These are phyloP conservation scores for Aspergillus persii DNA, from an alignment of 2,329 filamentous ascomycete genomes.

Conservation along the genomic window DNA sequence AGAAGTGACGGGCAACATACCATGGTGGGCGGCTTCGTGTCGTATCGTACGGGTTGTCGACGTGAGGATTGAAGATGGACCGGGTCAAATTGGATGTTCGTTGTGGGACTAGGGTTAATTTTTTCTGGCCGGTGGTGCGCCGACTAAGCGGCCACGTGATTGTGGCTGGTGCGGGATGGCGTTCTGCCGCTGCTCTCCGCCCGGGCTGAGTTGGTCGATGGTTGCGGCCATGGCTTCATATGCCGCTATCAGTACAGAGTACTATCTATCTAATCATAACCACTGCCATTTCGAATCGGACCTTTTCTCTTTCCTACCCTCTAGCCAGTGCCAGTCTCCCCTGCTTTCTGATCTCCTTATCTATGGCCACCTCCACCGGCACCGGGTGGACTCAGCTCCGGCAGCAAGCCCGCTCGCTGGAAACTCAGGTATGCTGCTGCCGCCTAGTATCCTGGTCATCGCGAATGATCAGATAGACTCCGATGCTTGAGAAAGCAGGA, in stretches of 20 bases:
- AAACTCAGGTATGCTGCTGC: constrained; percentile 71
- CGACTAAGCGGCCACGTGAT: constrained; percentile 35
- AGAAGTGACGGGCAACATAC: constrained; percentile 30
- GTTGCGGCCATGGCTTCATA: too few relatives aligned
- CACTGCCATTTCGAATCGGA: too few relatives aligned
- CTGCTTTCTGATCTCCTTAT: neutral
- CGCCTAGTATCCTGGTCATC: neutral
- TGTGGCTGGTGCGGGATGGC: constrained; percentile 11
- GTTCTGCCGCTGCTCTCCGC: constrained; percentile 5
- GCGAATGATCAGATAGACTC: neutral
- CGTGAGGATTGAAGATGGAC: constrained; percentile 44
- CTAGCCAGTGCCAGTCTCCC: neutral
- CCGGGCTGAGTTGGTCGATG: neutral
- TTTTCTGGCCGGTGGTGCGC: constrained; percentile 27
- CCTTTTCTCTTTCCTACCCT: neutral
- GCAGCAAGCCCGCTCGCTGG: constrained; percentile 83
- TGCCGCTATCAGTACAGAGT: too few relatives aligned
- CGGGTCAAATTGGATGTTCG: constrained; percentile 39
- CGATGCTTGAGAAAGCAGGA: neutral
- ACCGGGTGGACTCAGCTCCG: constrained; percentile 89
- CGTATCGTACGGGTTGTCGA: constrained; percentile 47
- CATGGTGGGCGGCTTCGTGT: constrained; percentile 43
- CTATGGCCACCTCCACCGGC: constrained; percentile 56
- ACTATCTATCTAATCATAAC: too few relatives aligned
- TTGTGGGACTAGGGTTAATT: constrained; percentile 49